Evolutionary conservation across 257 asterid genomes (phyloP).

Genomic region (Solanum lycopersicoides): DNA sequence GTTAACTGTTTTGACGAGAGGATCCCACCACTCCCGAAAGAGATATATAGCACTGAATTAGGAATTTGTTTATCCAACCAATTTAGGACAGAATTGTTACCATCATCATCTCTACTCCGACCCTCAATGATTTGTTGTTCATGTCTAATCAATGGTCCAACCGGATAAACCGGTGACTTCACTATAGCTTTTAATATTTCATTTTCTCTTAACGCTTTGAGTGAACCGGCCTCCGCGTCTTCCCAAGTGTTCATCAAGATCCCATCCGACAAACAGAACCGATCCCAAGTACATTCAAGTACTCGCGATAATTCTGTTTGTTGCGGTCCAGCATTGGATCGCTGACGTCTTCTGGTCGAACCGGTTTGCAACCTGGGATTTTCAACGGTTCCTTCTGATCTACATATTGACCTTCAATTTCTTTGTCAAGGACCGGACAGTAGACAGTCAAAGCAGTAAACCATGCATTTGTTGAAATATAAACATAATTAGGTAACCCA

Average conservation of each 20-base stretch:
- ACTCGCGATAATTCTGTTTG: slow-evolving; percentile 34
- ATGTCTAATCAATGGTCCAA: slow-evolving; percentile 50
- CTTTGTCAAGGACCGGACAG: slow-evolving; percentile 41
- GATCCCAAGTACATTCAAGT: slow-evolving; percentile 2
- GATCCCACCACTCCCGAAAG: slow-evolving; percentile 8
- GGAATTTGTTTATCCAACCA: slow-evolving; percentile 9
- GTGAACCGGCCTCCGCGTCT: slow-evolving; percentile 35
- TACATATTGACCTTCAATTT: slow-evolving; percentile 34
- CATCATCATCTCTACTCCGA: not conserved
- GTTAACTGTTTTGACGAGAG: not conserved
- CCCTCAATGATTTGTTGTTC: slow-evolving; percentile 4
- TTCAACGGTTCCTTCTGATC: slow-evolving; percentile 20
- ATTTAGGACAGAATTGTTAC: not conserved
- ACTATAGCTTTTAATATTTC: slow-evolving; percentile 7
- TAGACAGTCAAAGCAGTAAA: slow-evolving; percentile 31
- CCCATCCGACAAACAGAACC: slow-evolving; percentile 33
- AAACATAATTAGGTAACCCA: slow-evolving; percentile 37
- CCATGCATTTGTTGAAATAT: slow-evolving; percentile 38
- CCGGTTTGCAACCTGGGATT: slow-evolving; percentile 61
- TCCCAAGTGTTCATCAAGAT: slow-evolving; percentile 59
- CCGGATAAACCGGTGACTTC: slow-evolving; percentile 36
- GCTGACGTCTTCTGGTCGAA: slow-evolving; percentile 58
- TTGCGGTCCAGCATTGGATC: slow-evolving; percentile 59
- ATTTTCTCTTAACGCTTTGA: slow-evolving; percentile 32
- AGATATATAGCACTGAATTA: slow-evolving; percentile 8